These are phyloP conservation scores for Kuraishia ogatae DNA, from an alignment of 805 yeast species.

Conservation along the genomic window DNA sequence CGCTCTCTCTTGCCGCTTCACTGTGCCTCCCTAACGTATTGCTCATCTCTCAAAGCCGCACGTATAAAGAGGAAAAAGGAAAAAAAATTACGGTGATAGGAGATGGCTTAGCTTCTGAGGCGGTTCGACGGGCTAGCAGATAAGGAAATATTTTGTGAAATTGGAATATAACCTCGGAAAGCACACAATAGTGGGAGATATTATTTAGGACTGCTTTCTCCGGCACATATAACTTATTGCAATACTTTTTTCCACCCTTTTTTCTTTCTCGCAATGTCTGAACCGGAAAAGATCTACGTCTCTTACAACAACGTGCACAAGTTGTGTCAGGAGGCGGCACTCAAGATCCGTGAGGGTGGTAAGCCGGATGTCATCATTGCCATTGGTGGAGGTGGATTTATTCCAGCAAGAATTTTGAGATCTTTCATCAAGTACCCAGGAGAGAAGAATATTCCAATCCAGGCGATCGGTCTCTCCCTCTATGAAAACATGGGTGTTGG, in stretches of 20 bases:
- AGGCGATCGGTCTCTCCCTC: constrained; percentile 59
- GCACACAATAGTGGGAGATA: too few relatives aligned
- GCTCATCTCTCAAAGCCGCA: neutral
- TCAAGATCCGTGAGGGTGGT: constrained; percentile 34
- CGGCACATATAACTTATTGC: too few relatives aligned
- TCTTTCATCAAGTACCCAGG: constrained; percentile 52
- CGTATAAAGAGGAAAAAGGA: neutral
- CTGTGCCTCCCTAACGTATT: neutral
- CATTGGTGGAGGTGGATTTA: constrained; percentile 70
- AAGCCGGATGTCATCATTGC: constrained; percentile 54
- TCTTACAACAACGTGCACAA: constrained; percentile 79
- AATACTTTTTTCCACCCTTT: neutral
- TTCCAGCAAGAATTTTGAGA: constrained; percentile 60
- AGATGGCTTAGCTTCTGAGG: neutral
- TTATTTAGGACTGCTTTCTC: too few relatives aligned
- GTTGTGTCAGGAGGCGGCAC: constrained; percentile 38
- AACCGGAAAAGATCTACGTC: constrained; percentile 45
- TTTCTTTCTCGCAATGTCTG: constrained; percentile 16
- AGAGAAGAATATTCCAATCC: constrained; percentile 59
- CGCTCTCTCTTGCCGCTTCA: neutral
- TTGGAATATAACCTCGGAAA: neutral
- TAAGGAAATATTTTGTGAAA: neutral
- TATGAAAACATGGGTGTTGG: constrained; percentile 49
- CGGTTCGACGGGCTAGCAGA: neutral
- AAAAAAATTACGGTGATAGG: neutral